These are phyloP conservation scores for Panaeolus papilionaceus DNA, from an alignment of 768 basidiomycete genomes.

Conservation along the genomic window DNA sequence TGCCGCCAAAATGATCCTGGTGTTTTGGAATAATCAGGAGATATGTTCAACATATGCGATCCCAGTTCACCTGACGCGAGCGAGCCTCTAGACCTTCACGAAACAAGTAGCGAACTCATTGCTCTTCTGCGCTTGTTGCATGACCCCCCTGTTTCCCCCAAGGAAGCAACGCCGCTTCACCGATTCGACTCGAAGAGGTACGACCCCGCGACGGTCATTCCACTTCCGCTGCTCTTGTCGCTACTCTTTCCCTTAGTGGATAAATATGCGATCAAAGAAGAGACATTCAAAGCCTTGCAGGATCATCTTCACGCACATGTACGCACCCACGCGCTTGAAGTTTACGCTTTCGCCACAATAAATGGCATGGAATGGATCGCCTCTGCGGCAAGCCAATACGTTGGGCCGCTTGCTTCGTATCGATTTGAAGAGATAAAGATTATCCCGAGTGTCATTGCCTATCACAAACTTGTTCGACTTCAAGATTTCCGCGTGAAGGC, in stretches of 20 bases:
- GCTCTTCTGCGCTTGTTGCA: conserved; percentile 65
- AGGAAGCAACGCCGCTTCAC: conserved; percentile 32
- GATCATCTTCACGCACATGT: conserved; percentile 66
- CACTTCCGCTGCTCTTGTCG: conserved; percentile 64
- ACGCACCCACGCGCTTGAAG: conserved; percentile 63
- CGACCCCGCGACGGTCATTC: conserved; percentile 57
- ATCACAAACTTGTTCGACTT: conserved; percentile 66
- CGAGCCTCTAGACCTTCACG: conserved; percentile 56
- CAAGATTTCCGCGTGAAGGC: conserved; percentile 62
- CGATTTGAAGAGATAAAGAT: conserved; percentile 52
- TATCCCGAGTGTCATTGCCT: conserved; percentile 64
- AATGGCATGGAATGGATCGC: conserved; percentile 53
- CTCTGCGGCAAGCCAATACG: conserved; percentile 61
- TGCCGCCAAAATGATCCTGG: conserved; percentile 13
- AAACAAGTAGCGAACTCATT: conserved; percentile 52
- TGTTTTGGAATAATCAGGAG: conserved; percentile 43
- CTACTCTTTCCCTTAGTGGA: conserved; percentile 63
- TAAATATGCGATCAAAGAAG: conserved; percentile 64
- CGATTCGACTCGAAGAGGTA: conserved; percentile 41
- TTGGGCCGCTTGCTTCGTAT: conserved; percentile 66
- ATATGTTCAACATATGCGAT: conserved; percentile 74
- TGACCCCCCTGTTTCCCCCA: conserved; percentile 55
- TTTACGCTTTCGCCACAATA: conserved; percentile 61
- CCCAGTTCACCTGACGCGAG: conserved; percentile 26
- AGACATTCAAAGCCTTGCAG: conserved; percentile 48